Conservation (phyloP, 1,139 yeast genomes). For the Fermentozyma sake region DNA sequence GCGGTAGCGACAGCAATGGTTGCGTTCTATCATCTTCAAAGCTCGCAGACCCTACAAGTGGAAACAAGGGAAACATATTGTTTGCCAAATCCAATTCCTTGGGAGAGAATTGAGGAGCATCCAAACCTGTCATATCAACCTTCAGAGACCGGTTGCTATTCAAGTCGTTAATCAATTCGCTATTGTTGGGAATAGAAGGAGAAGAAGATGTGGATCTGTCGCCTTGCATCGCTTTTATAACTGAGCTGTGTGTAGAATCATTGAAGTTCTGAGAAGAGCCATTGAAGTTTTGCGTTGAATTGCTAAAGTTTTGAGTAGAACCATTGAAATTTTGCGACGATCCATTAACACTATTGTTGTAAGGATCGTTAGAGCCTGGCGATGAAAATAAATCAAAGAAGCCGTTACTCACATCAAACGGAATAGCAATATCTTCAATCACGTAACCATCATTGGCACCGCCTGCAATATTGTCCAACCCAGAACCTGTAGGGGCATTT, state of each 20-base stretch:
- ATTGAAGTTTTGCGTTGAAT: background rate
- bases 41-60: conserved; percentile 45
- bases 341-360: background rate
- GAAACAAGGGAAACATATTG: conserved; percentile 47
- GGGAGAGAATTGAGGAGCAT: conserved; percentile 10
- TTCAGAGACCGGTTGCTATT: conserved; percentile 2
- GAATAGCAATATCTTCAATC: conserved; percentile 30
- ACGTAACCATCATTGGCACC: too few relatives aligned
- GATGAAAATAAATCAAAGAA: conserved; percentile 21
- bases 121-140: conserved; percentile 5
- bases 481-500: background rate
- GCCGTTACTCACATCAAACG: conserved; percentile 27
- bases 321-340: conserved; percentile 1
- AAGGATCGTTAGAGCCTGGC: conserved; percentile 2
- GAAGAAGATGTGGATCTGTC: conserved; percentile 6
- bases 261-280: too few relatives aligned
- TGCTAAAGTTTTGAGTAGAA: conserved; percentile 1
- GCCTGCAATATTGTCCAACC: conserved; percentile 5
- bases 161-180: conserved; percentile 1
- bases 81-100: conserved; percentile 15
- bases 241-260: too few relatives aligned
- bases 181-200: conserved; percentile 2
- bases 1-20: conserved; percentile 32
- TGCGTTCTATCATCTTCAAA: conserved; percentile 35
- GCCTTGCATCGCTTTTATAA: conserved; percentile 3